These are phyloP conservation scores for Gaeumannomyces sp. DNA, from an alignment of 2,329 filamentous ascomycete genomes.

Conservation along the genomic window DNA sequence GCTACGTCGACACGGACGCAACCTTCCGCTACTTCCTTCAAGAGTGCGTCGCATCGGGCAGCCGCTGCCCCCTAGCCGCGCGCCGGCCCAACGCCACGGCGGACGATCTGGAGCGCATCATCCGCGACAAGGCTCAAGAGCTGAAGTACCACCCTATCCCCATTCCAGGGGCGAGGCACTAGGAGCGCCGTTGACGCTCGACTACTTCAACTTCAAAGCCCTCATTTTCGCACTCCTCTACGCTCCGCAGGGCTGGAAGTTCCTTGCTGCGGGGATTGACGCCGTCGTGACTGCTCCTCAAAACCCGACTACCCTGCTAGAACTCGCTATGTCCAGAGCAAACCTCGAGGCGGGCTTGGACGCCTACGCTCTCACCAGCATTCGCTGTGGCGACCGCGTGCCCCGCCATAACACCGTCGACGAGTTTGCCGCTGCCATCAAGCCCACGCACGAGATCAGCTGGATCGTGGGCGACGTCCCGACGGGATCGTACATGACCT, in stretches of 20 bases:
- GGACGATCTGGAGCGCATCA: slow-evolving; percentile 20
- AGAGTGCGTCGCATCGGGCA: slow-evolving; percentile 20
- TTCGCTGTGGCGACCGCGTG: slow-evolving; percentile 15
- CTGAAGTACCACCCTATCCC: slow-evolving; percentile 21
- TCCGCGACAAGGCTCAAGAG: slow-evolving; percentile 18
- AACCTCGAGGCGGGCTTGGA: not conserved
- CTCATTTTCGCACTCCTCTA: slow-evolving; percentile 20
- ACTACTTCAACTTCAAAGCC: slow-evolving; percentile 18
- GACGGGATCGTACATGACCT: slow-evolving; percentile 16
- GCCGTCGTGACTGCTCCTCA: slow-evolving; percentile 8
- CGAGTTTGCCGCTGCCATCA: slow-evolving; percentile 11
- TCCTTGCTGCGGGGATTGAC: slow-evolving; percentile 11
- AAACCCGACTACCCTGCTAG: not conserved
- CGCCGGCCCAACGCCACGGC: slow-evolving; percentile 17
- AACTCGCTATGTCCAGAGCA: not conserved
- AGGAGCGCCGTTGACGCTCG: slow-evolving; percentile 15
- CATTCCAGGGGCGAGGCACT: not conserved
- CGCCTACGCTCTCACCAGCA: slow-evolving; percentile 1
- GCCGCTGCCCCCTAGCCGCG: slow-evolving; percentile 21
- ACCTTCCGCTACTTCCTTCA: slow-evolving; percentile 21
- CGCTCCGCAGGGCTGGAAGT: slow-evolving; percentile 8
- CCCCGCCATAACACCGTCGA: slow-evolving; percentile 8
- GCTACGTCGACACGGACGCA: slow-evolving; percentile 15
- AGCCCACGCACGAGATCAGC: slow-evolving; percentile 14
- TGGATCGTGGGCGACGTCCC: slow-evolving; percentile 16